Base-by-base conservation (phyloP, 257 asterid genomes). In the Fraxinus cuspidata region DNA sequence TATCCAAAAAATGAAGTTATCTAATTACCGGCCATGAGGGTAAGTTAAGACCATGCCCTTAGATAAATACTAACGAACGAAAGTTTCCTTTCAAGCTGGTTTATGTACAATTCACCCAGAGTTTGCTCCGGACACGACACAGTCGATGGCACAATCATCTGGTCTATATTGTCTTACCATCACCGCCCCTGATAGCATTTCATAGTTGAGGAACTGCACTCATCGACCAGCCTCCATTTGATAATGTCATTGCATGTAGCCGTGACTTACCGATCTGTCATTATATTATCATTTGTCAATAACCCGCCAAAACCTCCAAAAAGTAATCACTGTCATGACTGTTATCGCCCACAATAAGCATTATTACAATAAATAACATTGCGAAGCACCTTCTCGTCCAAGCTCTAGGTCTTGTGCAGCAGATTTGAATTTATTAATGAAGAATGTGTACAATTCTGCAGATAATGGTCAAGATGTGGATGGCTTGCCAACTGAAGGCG, bases 401-500 rank as follows among this genome's bases (percentile, higher is more conserved):
- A 71, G 28, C 18, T 34, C 23, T 38, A 40, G 74, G 38, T 79
- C 75, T 32, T 81, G 32, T 47, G 32, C 47, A 28, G 32, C 32
- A 60, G 21, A 44, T 37, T 81, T 70, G 47, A 31, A 72, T 70
- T 68, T 72, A 71, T 70, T 72, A 60, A 79, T 75, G 47, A 53
- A 74, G 78, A 66, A 53, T 53, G 51, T 71, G 82, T 42, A 56
- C n/a, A 79, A 79, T 80, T 60, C 13, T 90, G 88, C 97, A 95
- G 99, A 95, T 83, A 91, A 84, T 74, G 96, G 93, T 73, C 91
- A 89, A 80, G 88, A 86, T 75, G 90, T 91, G 40, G 99, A 93
- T 71, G 99, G 98, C 40, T 82, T 95, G 84, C 98, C 98, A 53
- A 91, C 97, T 74, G 99, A 95, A 85, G 99, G 98, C 80, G 78